A percentile compares a stretch with the other conserved stretches of the same genome.
phyloP scores from a whole-genome alignment of 2,329 filamentous ascomycete species.

The Alternaria dauci region DNA sequence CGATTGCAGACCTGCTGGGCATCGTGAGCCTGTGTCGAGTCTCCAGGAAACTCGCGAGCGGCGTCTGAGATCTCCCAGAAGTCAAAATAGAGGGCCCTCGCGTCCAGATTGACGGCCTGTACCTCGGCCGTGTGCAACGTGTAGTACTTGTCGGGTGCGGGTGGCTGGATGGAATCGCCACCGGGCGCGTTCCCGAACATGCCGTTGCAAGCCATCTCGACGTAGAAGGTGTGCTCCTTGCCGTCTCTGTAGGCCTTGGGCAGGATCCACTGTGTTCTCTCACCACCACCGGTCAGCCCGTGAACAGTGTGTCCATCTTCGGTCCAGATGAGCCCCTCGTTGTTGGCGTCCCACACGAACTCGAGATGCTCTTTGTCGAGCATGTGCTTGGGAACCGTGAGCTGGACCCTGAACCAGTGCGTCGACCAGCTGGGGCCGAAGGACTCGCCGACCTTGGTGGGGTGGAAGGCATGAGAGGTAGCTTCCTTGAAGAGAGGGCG shows the following conservation, averaged over 20 bases:
- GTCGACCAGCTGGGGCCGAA: constrained; percentile 98
- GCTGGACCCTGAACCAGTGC: constrained; percentile 90
- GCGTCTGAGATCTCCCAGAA: constrained; percentile 97
- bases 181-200: constrained; percentile 95
- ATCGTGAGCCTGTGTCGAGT: constrained; percentile 88
- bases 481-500: constrained; percentile 90
- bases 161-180: constrained; percentile 87
- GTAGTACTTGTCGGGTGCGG: constrained; percentile 84
- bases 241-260: constrained; percentile 83
- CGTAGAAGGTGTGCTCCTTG: constrained; percentile 86
- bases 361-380: constrained; percentile 82
- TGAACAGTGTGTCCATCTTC: constrained; percentile 90
- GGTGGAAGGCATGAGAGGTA: constrained; percentile 75
- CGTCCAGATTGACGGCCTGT: constrained; percentile 85
- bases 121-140: constrained; percentile 81
- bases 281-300: constrained; percentile 87
- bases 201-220: constrained; percentile 98
- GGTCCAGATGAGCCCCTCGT: constrained; percentile 94
- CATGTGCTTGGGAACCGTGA: constrained; percentile 79
- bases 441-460: constrained; percentile 75
- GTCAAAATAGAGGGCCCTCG: constrained; percentile 84
- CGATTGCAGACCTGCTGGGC: constrained; percentile 83
- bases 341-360: constrained; percentile 94
- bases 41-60: constrained; percentile 85
- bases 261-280: constrained; percentile 90